Evolutionary conservation across 441 rosid species (phyloP), one percentile per base, ranked within the genome.

Genomic region (Erysimum pusillum): DNA sequence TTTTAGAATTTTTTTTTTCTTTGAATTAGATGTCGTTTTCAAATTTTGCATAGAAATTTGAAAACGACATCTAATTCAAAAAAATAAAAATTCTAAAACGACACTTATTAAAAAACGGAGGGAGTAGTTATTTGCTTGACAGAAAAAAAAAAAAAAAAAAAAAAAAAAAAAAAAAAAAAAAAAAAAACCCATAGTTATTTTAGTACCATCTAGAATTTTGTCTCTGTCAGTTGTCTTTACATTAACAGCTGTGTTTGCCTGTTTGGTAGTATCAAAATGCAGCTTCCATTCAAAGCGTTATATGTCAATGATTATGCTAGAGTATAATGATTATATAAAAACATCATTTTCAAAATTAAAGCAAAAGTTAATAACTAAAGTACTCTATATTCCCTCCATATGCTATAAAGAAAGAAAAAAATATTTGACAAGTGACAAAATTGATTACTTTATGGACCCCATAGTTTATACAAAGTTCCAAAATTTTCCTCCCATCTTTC

Each of bases 391-490:
- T 58, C 76, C 45, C 67, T 48, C 52, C 28, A 51, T 18, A 41
- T 25, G 28, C 25, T 25, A 25, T 51, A 58, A 64, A 56, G 39
- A 64, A 70, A 75, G 31, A 11, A 42, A 54, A 22, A 52, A 39
- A 46, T 9, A 60, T 62, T 36, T 54, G 74, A 49, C 63, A 52
- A 76, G 61, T 75, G 79, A 82, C 62, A 74, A 78, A 74, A 76
- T 64, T 68, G 76, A 70, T 76, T 74, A 68, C 72, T 68, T 67
- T 73, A 39, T 59, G 69, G 78, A 67, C 68, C 78, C 74, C 81
- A 78, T 53, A 73, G 35, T 66, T 78, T 73, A 73, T 73, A 78
- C 78, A 73, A 73, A 75, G 36, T 70, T 76, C 73, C 81, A 54
- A 81, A 79, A 80, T 31, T 63, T 61, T 49, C 76, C 20, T 28